phyloP scores from a whole-genome alignment of 1,284 basidiomycete genomes.

The Trametes polyzona region DNA sequence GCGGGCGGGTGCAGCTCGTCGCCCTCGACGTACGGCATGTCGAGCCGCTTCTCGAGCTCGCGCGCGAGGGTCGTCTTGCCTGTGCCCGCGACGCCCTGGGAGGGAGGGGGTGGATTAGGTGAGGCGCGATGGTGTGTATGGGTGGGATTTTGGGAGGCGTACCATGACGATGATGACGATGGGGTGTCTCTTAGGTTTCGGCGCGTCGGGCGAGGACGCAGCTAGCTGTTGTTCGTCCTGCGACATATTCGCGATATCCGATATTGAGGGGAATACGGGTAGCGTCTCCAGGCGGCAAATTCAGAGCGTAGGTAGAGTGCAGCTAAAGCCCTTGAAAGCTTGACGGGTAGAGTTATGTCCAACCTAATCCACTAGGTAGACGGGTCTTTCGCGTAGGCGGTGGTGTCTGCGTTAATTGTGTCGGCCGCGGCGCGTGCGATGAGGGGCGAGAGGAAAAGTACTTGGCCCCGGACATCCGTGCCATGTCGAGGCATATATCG shows the following conservation, averaged over 20 bases:
- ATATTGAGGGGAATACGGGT: not conserved
- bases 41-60: conserved; percentile 63
- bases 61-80: conserved; percentile 90
- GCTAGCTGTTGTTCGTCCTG: conserved; percentile 16
- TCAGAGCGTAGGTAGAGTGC: not conserved
- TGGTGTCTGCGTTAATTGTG: not conserved
- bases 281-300: no score
- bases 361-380: not conserved
- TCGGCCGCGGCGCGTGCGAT: not conserved
- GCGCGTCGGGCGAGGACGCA: conserved; percentile 6
- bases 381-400: not conserved
- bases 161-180: conserved; percentile 55
- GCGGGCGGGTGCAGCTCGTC: conserved; percentile 85
- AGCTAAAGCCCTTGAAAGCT: not conserved
- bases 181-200: conserved; percentile 25
- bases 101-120: not conserved
- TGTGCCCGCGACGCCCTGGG: conserved; percentile 76
- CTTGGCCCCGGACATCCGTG: not conserved
- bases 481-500: not conserved
- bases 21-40: conserved; percentile 84
- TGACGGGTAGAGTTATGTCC: not conserved
- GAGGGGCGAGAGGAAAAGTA: not conserved
- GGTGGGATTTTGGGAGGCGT: conserved; percentile 17
- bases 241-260: not conserved
- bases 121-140: not conserved